Conservation (phyloP, 2,329 filamentous ascomycete genomes). For the Hansfordia pulvinata region DNA sequence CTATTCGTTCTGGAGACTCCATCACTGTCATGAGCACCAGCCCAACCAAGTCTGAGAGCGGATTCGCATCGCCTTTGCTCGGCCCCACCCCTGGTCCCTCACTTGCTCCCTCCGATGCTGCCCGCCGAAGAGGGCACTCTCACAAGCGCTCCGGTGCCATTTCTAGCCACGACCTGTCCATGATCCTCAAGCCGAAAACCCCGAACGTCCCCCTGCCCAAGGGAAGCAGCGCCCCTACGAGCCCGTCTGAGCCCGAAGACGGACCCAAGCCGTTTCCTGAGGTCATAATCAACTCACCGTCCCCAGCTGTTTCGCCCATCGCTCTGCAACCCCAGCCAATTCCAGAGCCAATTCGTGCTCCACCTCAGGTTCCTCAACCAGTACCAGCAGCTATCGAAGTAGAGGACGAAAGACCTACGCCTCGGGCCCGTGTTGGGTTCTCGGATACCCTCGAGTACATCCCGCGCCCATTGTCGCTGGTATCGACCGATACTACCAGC, state of each 20-base stretch:
- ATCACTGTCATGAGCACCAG: constrained; percentile 54
- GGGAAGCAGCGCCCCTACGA: constrained; percentile 52
- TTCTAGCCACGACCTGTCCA: constrained; percentile 68
- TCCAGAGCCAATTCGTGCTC: constrained; percentile 7
- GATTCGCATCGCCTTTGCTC: constrained; percentile 42
- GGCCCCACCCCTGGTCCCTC: constrained; percentile 31
- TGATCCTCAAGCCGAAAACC: constrained; percentile 49
- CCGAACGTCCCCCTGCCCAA: constrained; percentile 36
- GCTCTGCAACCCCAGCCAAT: constrained; percentile 5
- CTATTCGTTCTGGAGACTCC: constrained; percentile 41
- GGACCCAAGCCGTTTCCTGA: constrained; percentile 2
- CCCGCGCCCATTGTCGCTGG: constrained; percentile 66
- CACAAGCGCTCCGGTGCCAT: constrained; percentile 75
- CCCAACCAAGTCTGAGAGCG: constrained; percentile 50
- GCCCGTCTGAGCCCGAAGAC: constrained; percentile 26
- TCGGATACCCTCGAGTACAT: constrained; percentile 77
- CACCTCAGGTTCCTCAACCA: too few relatives aligned
- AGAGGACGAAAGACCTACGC: constrained; percentile 12
- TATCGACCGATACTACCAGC: constrained; percentile 74
- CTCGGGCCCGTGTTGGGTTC: constrained; percentile 62
- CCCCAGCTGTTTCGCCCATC: background rate
- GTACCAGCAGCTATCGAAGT: too few relatives aligned
- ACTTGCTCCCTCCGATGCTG: too few relatives aligned
- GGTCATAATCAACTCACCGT: background rate
- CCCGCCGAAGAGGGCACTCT: constrained; percentile 53